These are phyloP conservation scores for Skeletonema menzelii DNA, from an alignment of 108 stramenopile species.

Conservation along the genomic window DNA sequence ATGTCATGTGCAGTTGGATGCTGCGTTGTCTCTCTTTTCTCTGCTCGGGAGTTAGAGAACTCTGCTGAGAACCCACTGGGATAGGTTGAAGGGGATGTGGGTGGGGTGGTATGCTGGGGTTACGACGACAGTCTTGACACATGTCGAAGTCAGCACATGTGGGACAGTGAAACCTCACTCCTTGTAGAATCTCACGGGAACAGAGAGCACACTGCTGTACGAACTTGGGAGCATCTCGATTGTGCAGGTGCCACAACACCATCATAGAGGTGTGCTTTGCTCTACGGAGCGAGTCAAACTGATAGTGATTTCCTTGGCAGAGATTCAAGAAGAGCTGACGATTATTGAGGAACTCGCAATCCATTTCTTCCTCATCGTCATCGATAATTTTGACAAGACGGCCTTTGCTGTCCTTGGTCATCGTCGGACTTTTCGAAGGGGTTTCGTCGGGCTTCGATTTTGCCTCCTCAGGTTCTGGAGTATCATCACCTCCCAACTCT, in stretches of 20 bases:
- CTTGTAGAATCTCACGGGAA: conserved; percentile 80
- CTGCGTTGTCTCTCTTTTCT: conserved; percentile 91
- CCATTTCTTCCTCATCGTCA: conserved; percentile 86
- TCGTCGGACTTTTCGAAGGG: conserved; percentile 11
- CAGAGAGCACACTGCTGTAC: conserved; percentile 92
- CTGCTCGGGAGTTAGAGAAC: conserved; percentile 87
- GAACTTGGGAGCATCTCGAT: conserved; percentile 95
- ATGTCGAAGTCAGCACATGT: conserved; percentile 94
- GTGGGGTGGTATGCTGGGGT: conserved; percentile 79
- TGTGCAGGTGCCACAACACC: conserved; percentile 98
- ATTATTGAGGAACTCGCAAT: conserved; percentile 89
- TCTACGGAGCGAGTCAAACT: conserved; percentile 95
- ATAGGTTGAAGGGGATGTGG: conserved; percentile 87
- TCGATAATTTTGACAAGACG: conserved; percentile 83
- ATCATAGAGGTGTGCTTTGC: conserved; percentile 99
- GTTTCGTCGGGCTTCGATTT: conserved; percentile 22
- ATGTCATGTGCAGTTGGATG: conserved; percentile 96
- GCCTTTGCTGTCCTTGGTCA: conserved; percentile 82
- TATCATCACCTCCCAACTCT: conserved; percentile 45
- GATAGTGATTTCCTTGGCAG: conserved; percentile 97
- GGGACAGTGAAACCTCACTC: conserved; percentile 87
- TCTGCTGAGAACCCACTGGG: conserved; percentile 77
- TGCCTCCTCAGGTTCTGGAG: conserved; percentile 30
- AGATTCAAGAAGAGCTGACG: conserved; percentile 89
- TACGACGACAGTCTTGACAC: conserved; percentile 85